Conservation (phyloP, 306 rosid species). For the Corylus americana region DNA sequence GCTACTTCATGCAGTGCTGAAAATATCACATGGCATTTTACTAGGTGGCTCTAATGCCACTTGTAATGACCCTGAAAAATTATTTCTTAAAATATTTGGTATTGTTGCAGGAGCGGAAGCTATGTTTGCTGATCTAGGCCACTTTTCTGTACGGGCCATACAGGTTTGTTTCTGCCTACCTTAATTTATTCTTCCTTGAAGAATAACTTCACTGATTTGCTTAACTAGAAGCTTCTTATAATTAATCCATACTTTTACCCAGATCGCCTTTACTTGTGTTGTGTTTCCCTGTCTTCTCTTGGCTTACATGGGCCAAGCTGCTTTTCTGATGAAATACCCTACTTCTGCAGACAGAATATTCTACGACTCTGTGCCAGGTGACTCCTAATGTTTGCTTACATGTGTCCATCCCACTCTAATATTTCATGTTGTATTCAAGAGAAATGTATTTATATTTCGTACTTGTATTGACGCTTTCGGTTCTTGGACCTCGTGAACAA, state of each 20-base stretch:
- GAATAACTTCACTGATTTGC: slow-evolving; percentile 8
- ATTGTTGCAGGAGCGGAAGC: slow-evolving; percentile 82
- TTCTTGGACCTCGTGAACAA: slow-evolving; percentile 37
- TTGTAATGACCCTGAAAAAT: no score
- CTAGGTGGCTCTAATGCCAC: no score
- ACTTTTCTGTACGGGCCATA: slow-evolving; percentile 80
- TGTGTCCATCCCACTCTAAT: neutral
- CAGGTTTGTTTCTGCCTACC: slow-evolving; percentile 52
- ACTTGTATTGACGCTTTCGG: slow-evolving; percentile 16
- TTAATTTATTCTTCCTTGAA: slow-evolving; percentile 20
- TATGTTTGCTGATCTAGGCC: slow-evolving; percentile 98
- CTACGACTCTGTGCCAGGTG: slow-evolving; percentile 92
- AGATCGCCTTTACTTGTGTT: slow-evolving; percentile 86
- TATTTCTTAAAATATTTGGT: slow-evolving; percentile 1
- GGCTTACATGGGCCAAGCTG: slow-evolving; percentile 98
- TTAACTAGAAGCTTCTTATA: slow-evolving; percentile 5
- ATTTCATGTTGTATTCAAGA: slow-evolving; percentile 18
- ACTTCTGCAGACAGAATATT: slow-evolving; percentile 51
- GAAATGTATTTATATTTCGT: slow-evolving; percentile 12
- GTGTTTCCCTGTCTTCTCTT: slow-evolving; percentile 95
- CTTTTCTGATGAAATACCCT: slow-evolving; percentile 67
- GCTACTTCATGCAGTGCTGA: no score
- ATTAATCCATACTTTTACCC: slow-evolving; percentile 23
- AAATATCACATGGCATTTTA: no score
- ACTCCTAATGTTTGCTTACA: slow-evolving; percentile 29